Conservation (phyloP, 2,329 filamentous ascomycete genomes). For the Myotisia sp. region DNA sequence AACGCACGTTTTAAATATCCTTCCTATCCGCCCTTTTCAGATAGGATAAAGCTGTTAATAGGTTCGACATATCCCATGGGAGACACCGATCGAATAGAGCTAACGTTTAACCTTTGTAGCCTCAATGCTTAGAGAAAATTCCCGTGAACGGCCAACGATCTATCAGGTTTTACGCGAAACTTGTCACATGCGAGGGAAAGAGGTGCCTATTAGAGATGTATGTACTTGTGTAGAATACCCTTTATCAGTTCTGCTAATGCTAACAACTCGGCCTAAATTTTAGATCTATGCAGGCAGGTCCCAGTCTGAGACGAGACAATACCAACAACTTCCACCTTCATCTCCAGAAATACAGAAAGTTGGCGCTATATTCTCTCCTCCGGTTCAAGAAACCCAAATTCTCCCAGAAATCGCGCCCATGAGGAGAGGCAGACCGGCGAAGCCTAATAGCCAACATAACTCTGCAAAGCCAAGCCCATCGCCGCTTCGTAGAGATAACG, state of each 20-base stretch:
- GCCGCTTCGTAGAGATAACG: conserved; percentile 52
- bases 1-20: conserved; percentile 93
- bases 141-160: conserved; percentile 70
- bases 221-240: conserved; percentile 20
- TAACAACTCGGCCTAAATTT: conserved; percentile 6
- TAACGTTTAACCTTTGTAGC: conserved; percentile 37
- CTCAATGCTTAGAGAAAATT: conserved; percentile 79
- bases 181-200: conserved; percentile 75
- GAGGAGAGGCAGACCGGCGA: conserved; percentile 66
- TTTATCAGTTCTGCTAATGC: neutral
- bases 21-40: conserved; percentile 74
- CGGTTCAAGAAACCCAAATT: conserved; percentile 51
- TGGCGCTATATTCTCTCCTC: conserved; percentile 69
- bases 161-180: conserved; percentile 82
- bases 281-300: conserved; percentile 58
- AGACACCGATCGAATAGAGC: conserved; percentile 7
- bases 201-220: conserved; percentile 81
- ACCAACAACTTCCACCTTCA: conserved; percentile 45
- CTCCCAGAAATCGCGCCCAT: conserved; percentile 89
- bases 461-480: conserved; percentile 49
- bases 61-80: conserved; percentile 38
- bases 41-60: conserved; percentile 77
- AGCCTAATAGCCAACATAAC: conserved; percentile 33
- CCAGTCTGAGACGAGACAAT: conserved; percentile 48
- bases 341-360: conserved; percentile 49